phyloP scores from a whole-genome alignment of 768 basidiomycete genomes.

The Pisolithus microcarpus region DNA sequence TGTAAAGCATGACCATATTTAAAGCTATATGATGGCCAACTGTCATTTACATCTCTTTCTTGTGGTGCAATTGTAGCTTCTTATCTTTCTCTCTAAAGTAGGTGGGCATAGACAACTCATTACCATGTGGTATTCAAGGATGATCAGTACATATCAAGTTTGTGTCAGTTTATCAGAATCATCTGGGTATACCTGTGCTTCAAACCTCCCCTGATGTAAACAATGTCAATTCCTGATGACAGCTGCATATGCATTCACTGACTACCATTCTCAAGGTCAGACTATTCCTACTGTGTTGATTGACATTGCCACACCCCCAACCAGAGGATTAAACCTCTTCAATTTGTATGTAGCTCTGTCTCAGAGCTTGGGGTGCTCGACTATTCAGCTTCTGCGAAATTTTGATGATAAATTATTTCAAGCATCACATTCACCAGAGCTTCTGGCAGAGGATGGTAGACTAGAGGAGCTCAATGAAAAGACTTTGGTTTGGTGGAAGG shows the following conservation, averaged over 20 bases:
- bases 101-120: too few species aligned
- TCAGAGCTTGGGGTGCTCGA: slow-evolving; percentile 3
- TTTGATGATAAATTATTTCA: slow-evolving; percentile 22
- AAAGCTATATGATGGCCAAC: too few species aligned
- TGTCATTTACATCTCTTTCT: too few species aligned
- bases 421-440: background rate
- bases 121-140: too few species aligned
- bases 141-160: too few species aligned
- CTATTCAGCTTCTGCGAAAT: slow-evolving; percentile 23
- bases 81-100: too few species aligned
- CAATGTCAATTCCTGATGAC: slow-evolving; percentile 26
- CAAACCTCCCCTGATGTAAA: too few species aligned
- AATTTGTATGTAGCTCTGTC: slow-evolving; percentile 37
- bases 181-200: too few species aligned
- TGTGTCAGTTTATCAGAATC: too few species aligned
- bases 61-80: too few species aligned
- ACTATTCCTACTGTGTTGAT: slow-evolving; percentile 30
- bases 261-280: slow-evolving; percentile 37
- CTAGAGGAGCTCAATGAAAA: background rate
- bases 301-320: slow-evolving; percentile 30
- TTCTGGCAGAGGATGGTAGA: slow-evolving; percentile 1
- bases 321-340: slow-evolving; percentile 26
- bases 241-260: slow-evolving; percentile 36
- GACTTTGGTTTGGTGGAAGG: too few species aligned
- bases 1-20: too few species aligned